phyloP scores from a whole-genome alignment of 257 asterid species.

The Solanum pinnatisectum region DNA sequence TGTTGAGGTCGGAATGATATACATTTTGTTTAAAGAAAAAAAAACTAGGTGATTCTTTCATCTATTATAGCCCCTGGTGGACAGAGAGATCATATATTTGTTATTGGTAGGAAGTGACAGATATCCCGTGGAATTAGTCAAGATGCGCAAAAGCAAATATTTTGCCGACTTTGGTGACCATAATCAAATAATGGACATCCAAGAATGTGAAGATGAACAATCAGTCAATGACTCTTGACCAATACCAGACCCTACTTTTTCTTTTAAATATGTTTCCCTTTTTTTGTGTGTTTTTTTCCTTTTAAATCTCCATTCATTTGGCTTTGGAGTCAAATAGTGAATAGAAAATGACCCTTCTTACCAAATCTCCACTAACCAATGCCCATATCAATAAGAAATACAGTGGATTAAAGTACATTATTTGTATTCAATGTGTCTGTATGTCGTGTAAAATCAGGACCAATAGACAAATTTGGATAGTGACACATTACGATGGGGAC shows the following conservation, averaged over 20 bases:
- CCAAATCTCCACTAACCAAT: background rate
- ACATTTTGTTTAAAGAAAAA: no score
- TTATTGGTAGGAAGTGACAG: no score
- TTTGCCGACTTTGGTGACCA: background rate
- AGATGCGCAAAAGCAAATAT: background rate
- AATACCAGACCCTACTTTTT: background rate
- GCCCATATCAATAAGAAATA: background rate
- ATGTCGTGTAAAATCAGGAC: background rate
- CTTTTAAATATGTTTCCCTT: background rate
- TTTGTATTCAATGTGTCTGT: no score
- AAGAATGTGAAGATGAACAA: background rate
- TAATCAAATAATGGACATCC: background rate
- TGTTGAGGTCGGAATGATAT: no score
- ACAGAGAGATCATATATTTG: no score
- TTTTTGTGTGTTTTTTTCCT: background rate
- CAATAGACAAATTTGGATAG: background rate
- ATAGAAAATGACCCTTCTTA: background rate
- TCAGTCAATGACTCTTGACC: background rate
- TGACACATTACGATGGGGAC: background rate
- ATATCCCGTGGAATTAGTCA: no score
- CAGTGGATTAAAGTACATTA: background rate
- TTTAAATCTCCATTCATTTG: background rate
- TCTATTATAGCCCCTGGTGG: no score
- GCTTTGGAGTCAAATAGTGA: background rate
- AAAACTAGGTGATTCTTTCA: no score